Evolutionary conservation across 257 asterid genomes (phyloP).

Genomic region (Ilex asprella): DNA sequence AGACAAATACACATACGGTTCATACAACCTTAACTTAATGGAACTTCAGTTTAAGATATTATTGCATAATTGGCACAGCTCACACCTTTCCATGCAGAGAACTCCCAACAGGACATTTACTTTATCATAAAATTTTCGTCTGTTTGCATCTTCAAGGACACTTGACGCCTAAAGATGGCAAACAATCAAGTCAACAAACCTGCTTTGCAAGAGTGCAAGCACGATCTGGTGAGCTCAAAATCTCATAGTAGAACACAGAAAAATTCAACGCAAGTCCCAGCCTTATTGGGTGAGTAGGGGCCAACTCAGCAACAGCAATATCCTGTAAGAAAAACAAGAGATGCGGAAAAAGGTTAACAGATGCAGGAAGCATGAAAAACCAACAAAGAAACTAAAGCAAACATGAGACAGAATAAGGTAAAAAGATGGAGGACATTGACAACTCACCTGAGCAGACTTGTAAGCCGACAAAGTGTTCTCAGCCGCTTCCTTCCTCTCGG

Average conservation of each 20-base stretch:
- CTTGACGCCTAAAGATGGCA: too few species aligned
- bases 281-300: conserved; percentile 30
- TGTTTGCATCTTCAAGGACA: too few species aligned
- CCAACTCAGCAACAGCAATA: conserved; percentile 18
- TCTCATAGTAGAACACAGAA: conserved; percentile 21
- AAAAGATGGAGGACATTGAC: not conserved
- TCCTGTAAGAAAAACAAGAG: conserved; percentile 9
- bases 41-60: too few species aligned
- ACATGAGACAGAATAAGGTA: not conserved
- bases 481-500: conserved; percentile 30
- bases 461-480: conserved; percentile 25
- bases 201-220: conserved; percentile 30
- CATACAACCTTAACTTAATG: too few species aligned
- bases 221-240: conserved; percentile 16
- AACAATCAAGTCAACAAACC: conserved; percentile 9
- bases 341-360: not conserved
- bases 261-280: conserved; percentile 31
- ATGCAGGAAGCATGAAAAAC: not conserved
- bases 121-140: too few species aligned
- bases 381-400: not conserved
- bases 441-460: conserved; percentile 28
- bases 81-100: too few species aligned
- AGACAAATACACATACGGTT: too few species aligned
- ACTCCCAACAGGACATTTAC: too few species aligned
- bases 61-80: too few species aligned